Conservation (phyloP, 176 grass and related monocot genomes). For the Pontederia crassipes region DNA sequence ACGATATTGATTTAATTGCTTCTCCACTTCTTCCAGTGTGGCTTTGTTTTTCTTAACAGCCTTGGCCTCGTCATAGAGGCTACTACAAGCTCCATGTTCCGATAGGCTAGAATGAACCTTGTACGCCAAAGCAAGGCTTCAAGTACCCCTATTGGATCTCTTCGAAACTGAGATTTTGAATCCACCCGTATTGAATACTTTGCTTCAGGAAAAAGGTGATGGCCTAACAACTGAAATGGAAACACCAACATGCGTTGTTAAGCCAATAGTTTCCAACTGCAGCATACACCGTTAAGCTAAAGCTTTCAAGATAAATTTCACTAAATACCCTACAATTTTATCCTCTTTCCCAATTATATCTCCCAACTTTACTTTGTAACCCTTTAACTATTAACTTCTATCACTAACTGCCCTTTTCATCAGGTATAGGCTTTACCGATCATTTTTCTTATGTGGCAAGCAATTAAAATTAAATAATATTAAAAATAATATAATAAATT, state of each 20-base stretch:
- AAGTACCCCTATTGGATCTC: slow-evolving; percentile 66
- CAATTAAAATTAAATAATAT: too few relatives aligned
- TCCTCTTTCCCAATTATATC: background rate
- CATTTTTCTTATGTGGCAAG: too few relatives aligned
- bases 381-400: too few relatives aligned
- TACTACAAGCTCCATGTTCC: slow-evolving; percentile 82
- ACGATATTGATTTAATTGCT: slow-evolving; percentile 64
- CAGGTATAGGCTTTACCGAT: too few relatives aligned
- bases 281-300: too few relatives aligned
- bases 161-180: slow-evolving; percentile 87
- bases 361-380: background rate
- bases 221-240: slow-evolving; percentile 69
- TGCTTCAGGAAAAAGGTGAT: slow-evolving; percentile 71
- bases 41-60: slow-evolving; percentile 91
- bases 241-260: slow-evolving; percentile 5
- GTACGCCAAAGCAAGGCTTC: slow-evolving; percentile 77
- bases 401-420: too few relatives aligned
- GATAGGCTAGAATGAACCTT: slow-evolving; percentile 77
- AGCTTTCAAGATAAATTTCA: too few relatives aligned
- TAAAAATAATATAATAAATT: too few relatives aligned
- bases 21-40: slow-evolving; percentile 74
- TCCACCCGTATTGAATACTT: slow-evolving; percentile 95
- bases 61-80: slow-evolving; percentile 80
- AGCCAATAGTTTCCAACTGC: background rate
- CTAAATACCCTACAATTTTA: background rate